Percentiles rank a stretch among this genome's conserved stretches.
Conservation (phyloP, 345 rosid genomes). For the Kernera saxatilis region DNA sequence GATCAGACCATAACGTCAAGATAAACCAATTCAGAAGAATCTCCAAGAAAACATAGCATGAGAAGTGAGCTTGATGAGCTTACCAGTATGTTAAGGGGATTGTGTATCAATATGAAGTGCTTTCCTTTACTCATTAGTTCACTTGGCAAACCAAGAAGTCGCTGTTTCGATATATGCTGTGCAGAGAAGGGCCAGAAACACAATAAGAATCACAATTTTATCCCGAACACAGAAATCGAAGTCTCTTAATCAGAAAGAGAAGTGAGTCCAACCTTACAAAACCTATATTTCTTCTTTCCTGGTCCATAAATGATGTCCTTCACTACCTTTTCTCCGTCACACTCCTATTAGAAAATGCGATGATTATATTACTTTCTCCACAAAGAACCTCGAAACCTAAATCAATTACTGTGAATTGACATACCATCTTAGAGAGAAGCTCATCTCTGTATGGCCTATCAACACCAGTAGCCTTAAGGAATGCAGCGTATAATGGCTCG, state of each 20-base stretch:
- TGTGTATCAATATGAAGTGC: conserved; percentile 70
- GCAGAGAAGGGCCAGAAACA: neutral
- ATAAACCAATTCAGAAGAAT: neutral
- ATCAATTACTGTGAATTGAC: neutral
- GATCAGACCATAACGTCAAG: neutral
- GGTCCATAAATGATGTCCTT: conserved; percentile 62
- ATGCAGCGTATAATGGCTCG: conserved; percentile 65
- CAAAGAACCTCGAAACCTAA: neutral
- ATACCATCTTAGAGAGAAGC: conserved; percentile 60
- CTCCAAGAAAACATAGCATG: neutral
- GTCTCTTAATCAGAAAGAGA: neutral
- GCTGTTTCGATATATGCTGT: conserved; percentile 71
- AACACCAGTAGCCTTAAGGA: conserved; percentile 41
- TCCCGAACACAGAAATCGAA: neutral
- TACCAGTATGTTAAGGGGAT: conserved; percentile 70
- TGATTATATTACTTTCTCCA: neutral
- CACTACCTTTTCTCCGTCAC: conserved; percentile 69
- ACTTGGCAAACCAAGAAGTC: conserved; percentile 53
- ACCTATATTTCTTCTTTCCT: conserved; percentile 63
- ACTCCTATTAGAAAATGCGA: conserved; percentile 42
- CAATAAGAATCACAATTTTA: neutral
- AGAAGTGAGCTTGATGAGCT: conserved; percentile 16
- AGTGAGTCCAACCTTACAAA: conserved; percentile 59
- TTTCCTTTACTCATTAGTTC: conserved; percentile 75
- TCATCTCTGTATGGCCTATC: conserved; percentile 73